Evolutionary conservation across 2,329 filamentous ascomycete genomes (phyloP), one percentile per base, ranked within the genome.

Genomic region (Calonectria leucothoes): DNA sequence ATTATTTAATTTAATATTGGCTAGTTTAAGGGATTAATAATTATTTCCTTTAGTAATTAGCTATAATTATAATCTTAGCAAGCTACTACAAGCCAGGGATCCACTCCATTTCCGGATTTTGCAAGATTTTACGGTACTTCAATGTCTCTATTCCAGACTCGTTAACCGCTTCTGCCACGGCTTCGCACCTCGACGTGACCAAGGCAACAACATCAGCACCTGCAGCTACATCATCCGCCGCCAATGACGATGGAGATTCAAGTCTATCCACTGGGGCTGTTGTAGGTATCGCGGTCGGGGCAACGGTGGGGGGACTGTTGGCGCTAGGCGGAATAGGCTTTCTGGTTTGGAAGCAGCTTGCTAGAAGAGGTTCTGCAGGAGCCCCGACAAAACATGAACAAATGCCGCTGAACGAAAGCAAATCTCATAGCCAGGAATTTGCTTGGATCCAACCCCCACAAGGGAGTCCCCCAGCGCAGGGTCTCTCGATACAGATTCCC

Each of bases 281-380:
- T 3, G 80, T 77, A 6, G 80, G 80, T 8, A 73, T 81, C 6
- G 80, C 77, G 0, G 78, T 80, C 6, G 80, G 76, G 4, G 73
- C 80, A 0, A 76, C 77, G 1, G 17, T 81, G 0, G 79, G 72
- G 4, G 79, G 78, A 1, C 31, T 80, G 1, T 1, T 63, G 8
- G 2, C 77, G 6, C 72, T 81, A 10, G 78, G 49, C 0, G 75
- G 72, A 1, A 12, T 73, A 0, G 80, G 78, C 0, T 80, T 81
- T 48, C 69, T 81, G 17, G 37, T 75, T 15, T 80, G 79, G 80
- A 78, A 59, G 25, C 74, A 66, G 11, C 29, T 70, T 10, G 70
- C 73, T 3, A 80, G 76, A 51, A 69, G 67, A 7, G 42, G 69
- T 5, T 64, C 69, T 2, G 33, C 59, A n/a, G 77, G 70, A 14